Base-by-base conservation (phyloP, 129 eudicot genomes). In the Chrysanthemum makinoi region DNA sequence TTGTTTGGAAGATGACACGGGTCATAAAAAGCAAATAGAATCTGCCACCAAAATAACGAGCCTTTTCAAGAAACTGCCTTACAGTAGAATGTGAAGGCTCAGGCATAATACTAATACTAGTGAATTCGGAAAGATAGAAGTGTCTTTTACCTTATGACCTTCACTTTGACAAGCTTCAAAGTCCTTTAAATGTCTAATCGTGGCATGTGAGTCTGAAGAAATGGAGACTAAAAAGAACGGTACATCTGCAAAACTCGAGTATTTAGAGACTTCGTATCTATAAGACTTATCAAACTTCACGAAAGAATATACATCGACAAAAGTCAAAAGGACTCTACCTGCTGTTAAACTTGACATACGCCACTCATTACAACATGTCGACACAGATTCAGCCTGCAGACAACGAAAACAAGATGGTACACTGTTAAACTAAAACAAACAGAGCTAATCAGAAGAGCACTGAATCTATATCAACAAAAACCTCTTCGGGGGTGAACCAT, bases 331-430 rank as follows among this genome's bases (percentile, higher is more conserved):
- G 62, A 35, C 22, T 60, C 33, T 76, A 93, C 98, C 96, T 80
- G 98, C 70, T 54, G 96, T 87, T 72, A 76, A 71, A 81, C 75
- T 73, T 61, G 86, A 83, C 79, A 39, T 85, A 61, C 98, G 98
- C 98, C 98, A 93, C 66, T 79, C 90, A 53, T 87, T 89, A 81
- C 92, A 93, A 74, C 90, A 86, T 48, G 80, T 81, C 6, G 85
- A 62, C 44, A 93, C 75, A 14, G 96, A 89, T 75, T 84, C 83
- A 57, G 88, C 90, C 98, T 93, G 75, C 46, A 77, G 28, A 52
- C 46, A 24, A n/a, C 24, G 22, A 14, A 2, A 56, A 54, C 13
- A 59, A 5, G 43, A 19, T 59, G 8, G 10, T 24, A 2, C 4
- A 28, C 4, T 28, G 33, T 28, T 28, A 2, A 28, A 4, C 33